These are phyloP conservation scores for Streptanthus diversifolius DNA, from an alignment of 345 rosid genomes.

Conservation along the genomic window DNA sequence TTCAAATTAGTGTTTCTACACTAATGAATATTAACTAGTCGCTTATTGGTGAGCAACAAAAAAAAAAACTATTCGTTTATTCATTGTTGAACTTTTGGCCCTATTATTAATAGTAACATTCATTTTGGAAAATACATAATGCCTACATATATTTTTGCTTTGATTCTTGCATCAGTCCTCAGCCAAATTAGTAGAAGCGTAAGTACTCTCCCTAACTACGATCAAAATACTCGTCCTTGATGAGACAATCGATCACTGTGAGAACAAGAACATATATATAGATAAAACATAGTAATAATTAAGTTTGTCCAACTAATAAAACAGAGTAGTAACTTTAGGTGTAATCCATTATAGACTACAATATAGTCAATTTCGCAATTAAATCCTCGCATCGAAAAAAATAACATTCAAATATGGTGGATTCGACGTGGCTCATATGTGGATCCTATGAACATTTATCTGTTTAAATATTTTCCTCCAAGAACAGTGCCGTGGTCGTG, in stretches of 20 bases:
- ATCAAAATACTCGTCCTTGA: not conserved
- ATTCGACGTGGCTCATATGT: constrained; percentile 15
- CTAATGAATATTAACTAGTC: not conserved
- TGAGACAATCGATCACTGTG: not conserved
- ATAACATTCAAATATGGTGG: constrained; percentile 7
- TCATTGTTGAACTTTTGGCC: not conserved
- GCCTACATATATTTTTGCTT: not conserved
- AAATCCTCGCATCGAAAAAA: not conserved
- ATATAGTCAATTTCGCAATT: constrained; percentile 16
- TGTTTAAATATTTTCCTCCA: not conserved
- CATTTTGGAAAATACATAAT: not conserved
- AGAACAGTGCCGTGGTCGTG: not conserved
- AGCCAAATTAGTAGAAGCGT: not conserved
- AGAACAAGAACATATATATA: not conserved
- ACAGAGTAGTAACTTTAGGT: constrained; percentile 9
- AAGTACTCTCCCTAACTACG: not conserved
- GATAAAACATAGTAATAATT: not conserved
- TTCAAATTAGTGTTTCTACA: not conserved
- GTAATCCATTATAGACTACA: constrained; percentile 24
- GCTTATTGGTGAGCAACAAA: too few relatives aligned
- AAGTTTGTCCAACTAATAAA: not conserved
- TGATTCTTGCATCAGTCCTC: not conserved
- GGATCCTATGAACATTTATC: not conserved
- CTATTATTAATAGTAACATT: not conserved
- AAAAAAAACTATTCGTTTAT: not conserved